Evolutionary conservation across 306 rosid species (phyloP), one percentile per base, ranked within the genome.

Genomic region (Begonia fuchsioides): DNA sequence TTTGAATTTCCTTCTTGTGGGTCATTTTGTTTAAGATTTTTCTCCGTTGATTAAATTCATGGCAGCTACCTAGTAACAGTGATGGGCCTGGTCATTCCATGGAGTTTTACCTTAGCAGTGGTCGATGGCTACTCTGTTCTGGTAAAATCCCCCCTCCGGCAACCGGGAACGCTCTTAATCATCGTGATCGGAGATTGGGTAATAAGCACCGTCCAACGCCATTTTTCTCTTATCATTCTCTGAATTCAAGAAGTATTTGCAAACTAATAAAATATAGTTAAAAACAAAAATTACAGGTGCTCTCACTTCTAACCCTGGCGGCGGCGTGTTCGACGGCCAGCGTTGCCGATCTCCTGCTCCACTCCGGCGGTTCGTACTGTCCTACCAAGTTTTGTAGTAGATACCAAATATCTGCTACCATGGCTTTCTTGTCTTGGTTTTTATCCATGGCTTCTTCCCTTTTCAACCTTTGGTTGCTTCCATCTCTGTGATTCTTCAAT

Each of bases 401-500:
- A 83, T 80, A 71, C 59, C 94, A 74, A 50, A 62, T 87, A 47
- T 87, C 96, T 20, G 82, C 93, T 41, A 73, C 79, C 43, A 83
- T 87, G 96, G 92, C 96, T 41, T 82, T 83, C 73, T 79, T 82
- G 52, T 80, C 93, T 51, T 87, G 96, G 96, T 80, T 82, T 59
- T 84, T 83, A 56, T 68, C 82, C 38, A 35, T 61, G 14, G 71
- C 76, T 56, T 80, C 85, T 5, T 83, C 79, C 62, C 72, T 87
- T 47, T 83, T 87, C 68, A 87, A 87, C 69, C 71, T 82, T 51
- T 87, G 96, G 96, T 68, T 83, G 56, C 81, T 80, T 49, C 76
- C 87, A 47, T 68, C 82, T 17, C 50, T 82, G 52, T 82, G 67
- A 65, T 26, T 26, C 35, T 26, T 26, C 35, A 5, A 26, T 6